Conservation (phyloP, 768 basidiomycete genomes). For the Tricholoma saponaceum region DNA sequence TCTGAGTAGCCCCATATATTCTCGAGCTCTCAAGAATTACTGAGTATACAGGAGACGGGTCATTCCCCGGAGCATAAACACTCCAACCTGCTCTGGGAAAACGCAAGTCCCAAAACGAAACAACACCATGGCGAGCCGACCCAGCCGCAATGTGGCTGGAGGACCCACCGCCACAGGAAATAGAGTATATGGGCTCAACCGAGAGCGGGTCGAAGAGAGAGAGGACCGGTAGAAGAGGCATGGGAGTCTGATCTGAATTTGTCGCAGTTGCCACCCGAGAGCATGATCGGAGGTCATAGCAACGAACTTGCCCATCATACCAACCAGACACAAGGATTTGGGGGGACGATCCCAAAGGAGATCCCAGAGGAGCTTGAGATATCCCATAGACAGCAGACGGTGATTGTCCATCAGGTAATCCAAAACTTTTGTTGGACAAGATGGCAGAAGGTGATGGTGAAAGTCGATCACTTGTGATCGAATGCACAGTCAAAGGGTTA, state of each 20-base stretch:
- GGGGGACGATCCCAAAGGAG: conserved; percentile 67
- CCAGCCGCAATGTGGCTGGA: conserved; percentile 70
- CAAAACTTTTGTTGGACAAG: conserved; percentile 32
- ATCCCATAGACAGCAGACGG: conserved; percentile 72
- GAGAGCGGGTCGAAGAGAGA: conserved; percentile 65
- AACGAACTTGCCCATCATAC: conserved; percentile 72
- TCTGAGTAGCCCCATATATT: conserved; percentile 75
- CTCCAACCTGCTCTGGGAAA: conserved; percentile 63
- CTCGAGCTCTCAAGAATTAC: conserved; percentile 74
- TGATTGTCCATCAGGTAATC: conserved; percentile 16
- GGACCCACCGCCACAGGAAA: conserved; percentile 71
- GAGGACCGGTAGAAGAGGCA: conserved; percentile 53
- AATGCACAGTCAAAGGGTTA: conserved; percentile 55
- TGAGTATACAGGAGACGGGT: conserved; percentile 74
- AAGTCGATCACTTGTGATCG: conserved; percentile 45
- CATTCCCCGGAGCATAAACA: conserved; percentile 76
- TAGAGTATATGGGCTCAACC: conserved; percentile 68
- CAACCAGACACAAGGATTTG: conserved; percentile 75
- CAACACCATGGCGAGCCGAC: conserved; percentile 69
- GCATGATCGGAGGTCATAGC: conserved; percentile 70
- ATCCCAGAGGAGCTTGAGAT: conserved; percentile 51
- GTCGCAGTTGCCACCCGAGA: conserved; percentile 16
- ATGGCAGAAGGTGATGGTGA: conserved; percentile 42
- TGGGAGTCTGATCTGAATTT: conserved; percentile 12
- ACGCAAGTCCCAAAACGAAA: conserved; percentile 82